phyloP scores from a whole-genome alignment of 495 filamentous ascomycete genomes.

The Neurospora sp. region DNA sequence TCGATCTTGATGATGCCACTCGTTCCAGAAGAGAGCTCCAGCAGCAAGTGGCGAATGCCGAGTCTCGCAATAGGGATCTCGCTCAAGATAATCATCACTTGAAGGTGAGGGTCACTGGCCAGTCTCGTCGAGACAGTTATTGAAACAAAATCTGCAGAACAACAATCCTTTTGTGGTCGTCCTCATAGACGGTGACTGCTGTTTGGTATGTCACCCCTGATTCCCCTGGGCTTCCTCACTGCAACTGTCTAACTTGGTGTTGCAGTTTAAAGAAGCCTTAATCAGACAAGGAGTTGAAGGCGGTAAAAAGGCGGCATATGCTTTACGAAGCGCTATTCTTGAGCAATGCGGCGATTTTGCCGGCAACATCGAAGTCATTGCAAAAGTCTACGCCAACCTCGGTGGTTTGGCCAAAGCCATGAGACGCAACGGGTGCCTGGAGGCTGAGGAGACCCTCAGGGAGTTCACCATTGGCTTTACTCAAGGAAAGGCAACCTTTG shows the following conservation, averaged over 20 bases:
- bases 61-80: not conserved
- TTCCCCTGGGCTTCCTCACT: not conserved
- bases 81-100: slow-evolving; percentile 23
- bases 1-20: slow-evolving; percentile 33
- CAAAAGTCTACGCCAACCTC: slow-evolving; percentile 61
- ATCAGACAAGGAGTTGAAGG: slow-evolving; percentile 56
- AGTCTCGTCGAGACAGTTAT: slow-evolving; percentile 6
- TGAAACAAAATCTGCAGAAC: slow-evolving; percentile 40
- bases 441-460: slow-evolving; percentile 42
- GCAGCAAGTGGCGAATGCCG: slow-evolving; percentile 19
- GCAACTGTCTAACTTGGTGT: not conserved
- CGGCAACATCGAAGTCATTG: slow-evolving; percentile 50
- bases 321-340: slow-evolving; percentile 48
- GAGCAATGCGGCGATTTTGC: slow-evolving; percentile 32
- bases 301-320: slow-evolving; percentile 58
- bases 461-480: slow-evolving; percentile 73
- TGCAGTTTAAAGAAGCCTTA: slow-evolving; percentile 55
- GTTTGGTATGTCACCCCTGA: slow-evolving; percentile 43
- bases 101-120: slow-evolving; percentile 23
- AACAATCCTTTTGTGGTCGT: slow-evolving; percentile 67
- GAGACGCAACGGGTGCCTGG: slow-evolving; percentile 46
- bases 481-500: slow-evolving; percentile 56
- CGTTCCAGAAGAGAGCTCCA: slow-evolving; percentile 35
- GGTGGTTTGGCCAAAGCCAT: slow-evolving; percentile 51
- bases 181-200: slow-evolving; percentile 68